Evolutionary conservation across 1,284 basidiomycete genomes (phyloP).

Genomic region (Cryptococcus sp.): DNA sequence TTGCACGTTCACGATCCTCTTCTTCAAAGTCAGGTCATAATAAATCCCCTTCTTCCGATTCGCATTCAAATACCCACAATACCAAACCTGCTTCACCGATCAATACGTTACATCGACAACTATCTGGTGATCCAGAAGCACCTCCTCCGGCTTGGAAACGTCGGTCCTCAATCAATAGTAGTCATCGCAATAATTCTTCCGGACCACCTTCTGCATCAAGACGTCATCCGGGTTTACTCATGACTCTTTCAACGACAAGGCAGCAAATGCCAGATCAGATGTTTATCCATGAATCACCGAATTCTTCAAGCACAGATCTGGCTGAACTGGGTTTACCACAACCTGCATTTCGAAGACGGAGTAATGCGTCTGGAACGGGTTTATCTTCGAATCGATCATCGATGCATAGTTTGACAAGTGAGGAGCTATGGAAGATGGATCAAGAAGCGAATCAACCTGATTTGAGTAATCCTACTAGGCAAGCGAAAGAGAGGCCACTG

Average conservation of each 20-base stretch:
- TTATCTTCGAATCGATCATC: conserved; percentile 32
- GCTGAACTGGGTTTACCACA: conserved; percentile 26
- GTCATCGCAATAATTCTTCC: not conserved
- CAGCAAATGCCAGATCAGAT: conserved; percentile 10
- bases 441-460: conserved; percentile 32
- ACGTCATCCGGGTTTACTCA: not conserved
- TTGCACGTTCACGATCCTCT: conserved; percentile 12
- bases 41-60: conserved; percentile 16
- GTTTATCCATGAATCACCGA: conserved; percentile 25
- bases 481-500: conserved; percentile 39
- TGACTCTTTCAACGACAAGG: not conserved
- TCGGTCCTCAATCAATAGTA: conserved; percentile 20
- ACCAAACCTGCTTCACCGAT: conserved; percentile 4
- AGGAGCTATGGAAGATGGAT: conserved; percentile 41
- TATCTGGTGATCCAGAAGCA: conserved; percentile 39
- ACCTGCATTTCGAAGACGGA: conserved; percentile 27
- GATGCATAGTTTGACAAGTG: conserved; percentile 30
- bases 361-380: conserved; percentile 3
- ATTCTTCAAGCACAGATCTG: conserved; percentile 17
- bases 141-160: conserved; percentile 45
- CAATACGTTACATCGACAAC: conserved; percentile 29
- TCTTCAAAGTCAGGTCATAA: conserved; percentile 1
- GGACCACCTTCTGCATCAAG: not conserved
- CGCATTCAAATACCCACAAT: conserved; percentile 1
- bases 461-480: conserved; percentile 42